A percentile compares a stretch with the other conserved stretches of the same genome.
Evolutionary conservation across 371 early-diverging fungal genomes (phyloP).

Genomic region (Actinomortierella wolfii): DNA sequence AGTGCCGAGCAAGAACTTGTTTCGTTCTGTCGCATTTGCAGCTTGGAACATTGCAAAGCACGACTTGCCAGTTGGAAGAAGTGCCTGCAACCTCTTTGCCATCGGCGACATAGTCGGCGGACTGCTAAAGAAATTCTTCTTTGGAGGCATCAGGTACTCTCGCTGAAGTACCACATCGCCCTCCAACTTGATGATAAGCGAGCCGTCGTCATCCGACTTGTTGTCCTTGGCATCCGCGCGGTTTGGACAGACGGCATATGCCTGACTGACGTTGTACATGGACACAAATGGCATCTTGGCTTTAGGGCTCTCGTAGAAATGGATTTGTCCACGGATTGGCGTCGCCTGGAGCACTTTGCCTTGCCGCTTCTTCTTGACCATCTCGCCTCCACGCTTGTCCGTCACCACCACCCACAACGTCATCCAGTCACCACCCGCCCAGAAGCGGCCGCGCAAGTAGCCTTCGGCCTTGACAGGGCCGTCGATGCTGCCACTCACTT

Average conservation of each 20-base stretch:
- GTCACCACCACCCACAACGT: constrained; percentile 65
- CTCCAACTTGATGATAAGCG: constrained; percentile 45
- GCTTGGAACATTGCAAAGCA: constrained; percentile 45
- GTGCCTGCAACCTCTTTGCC: constrained; percentile 23
- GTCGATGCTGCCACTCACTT: constrained; percentile 33
- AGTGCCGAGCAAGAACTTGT: constrained; percentile 35
- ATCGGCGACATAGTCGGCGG: constrained; percentile 22
- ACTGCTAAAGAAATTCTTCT: constrained; percentile 33
- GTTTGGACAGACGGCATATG: constrained; percentile 75
- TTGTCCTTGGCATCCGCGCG: constrained; percentile 32
- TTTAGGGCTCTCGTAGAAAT: constrained; percentile 59
- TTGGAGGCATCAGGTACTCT: constrained; percentile 19
- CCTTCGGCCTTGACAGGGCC: constrained; percentile 51
- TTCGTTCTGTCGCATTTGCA: constrained; percentile 27
- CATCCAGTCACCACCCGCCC: constrained; percentile 55
- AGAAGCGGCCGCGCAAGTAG: constrained; percentile 51
- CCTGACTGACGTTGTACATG: constrained; percentile 59
- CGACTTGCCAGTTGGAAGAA: constrained; percentile 31
- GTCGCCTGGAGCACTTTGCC: constrained; percentile 56
- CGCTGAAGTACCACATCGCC: constrained; percentile 46
- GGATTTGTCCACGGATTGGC: constrained; percentile 53
- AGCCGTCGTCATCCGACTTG: constrained; percentile 43
- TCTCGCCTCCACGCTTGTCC: constrained; percentile 50
- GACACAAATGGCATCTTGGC: constrained; percentile 56
- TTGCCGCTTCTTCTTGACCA: constrained; percentile 54